phyloP scores from a whole-genome alignment of 371 early-diverging fungal species.

The Rhizopus microsporus region DNA sequence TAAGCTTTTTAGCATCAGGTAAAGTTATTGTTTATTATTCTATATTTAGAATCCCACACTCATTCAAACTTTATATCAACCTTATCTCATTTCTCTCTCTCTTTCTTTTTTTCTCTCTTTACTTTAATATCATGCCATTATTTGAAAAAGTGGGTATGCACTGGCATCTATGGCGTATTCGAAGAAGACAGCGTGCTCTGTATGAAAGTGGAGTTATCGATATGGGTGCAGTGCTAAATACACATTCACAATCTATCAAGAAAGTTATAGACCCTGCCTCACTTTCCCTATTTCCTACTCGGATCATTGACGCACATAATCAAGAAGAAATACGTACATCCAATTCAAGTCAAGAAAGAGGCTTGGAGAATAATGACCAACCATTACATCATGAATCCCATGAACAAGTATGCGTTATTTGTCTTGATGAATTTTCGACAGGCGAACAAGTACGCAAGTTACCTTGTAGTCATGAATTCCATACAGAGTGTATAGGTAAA shows the following conservation, averaged over 20 bases:
- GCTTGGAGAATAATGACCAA: neutral
- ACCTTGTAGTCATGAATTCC: slow-evolving; percentile 81
- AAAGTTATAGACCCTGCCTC: slow-evolving; percentile 32
- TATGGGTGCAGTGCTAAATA: slow-evolving; percentile 5
- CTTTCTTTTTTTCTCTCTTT: slow-evolving; percentile 11
- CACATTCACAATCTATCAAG: slow-evolving; percentile 15
- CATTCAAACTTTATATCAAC: slow-evolving; percentile 1
- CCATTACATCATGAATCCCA: slow-evolving; percentile 1
- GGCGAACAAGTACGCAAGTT: slow-evolving; percentile 68
- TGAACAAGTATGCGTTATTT: slow-evolving; percentile 70
- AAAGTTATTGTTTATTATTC: slow-evolving; percentile 20
- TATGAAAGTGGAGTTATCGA: slow-evolving; percentile 38
- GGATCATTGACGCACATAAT: slow-evolving; percentile 36
- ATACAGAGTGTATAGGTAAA: slow-evolving; percentile 81
- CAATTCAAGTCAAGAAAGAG: neutral
- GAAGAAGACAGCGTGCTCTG: slow-evolving; percentile 40
- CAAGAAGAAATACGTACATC: neutral
- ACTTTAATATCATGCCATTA: slow-evolving; percentile 1
- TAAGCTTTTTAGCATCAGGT: slow-evolving; percentile 58
- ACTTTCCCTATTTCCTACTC: slow-evolving; percentile 37
- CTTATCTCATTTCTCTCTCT: slow-evolving; percentile 2
- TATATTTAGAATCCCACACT: slow-evolving; percentile 9
- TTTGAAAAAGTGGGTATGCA: slow-evolving; percentile 47
- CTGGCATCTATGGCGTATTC: slow-evolving; percentile 53
- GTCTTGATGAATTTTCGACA: slow-evolving; percentile 69